Evolutionary conservation across 495 filamentous ascomycete genomes (phyloP), one percentile per base, ranked within the genome.

Genomic region (Massariosphaeria phaeospora): DNA sequence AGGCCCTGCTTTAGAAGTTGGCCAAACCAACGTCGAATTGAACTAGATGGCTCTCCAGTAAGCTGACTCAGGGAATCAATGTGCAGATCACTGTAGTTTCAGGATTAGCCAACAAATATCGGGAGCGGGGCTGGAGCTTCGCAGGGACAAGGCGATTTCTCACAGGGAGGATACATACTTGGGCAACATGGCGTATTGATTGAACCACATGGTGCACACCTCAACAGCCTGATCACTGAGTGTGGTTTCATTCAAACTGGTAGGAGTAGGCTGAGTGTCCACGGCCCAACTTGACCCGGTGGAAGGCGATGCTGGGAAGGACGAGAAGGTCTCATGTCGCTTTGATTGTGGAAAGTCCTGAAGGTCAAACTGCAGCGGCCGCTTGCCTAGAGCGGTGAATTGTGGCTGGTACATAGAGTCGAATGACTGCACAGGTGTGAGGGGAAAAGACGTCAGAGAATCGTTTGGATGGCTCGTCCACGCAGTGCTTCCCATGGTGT

Each of bases 141-240:
- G 9, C 12, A 24, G 6, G 24, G 41, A 7, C n/a, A 33, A 7
- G 8, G 30, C 30, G 30, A 33, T n/a, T n/a, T n/a, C 30, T 33
- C 8, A 33, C 30, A 47, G n/a, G 6, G 10, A 6, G 6, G 20
- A 3, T 41, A 45, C 35, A 12, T 57, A 57, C 54, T 21, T 52
- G 12, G 61, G 61, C 15, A 63, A 42, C 2, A 55, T 25, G 20
- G 29, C 51, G 30, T 59, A 63, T 33, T 56, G 55, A 45, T 39
- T 56, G 31, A 59, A 63, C 61, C 61, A 63, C 12, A 43, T 59
- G 1, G 55, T 34, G 21, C 61, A 63, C n/a, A 63, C 40, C 43
- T 63, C 61, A 10, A 51, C 61, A 13, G 61, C 61, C 40, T 63
- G 55, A 35, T 63, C 61, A 29, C 17, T 47, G 3, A 63, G 46